Conservation (phyloP, 2,329 filamentous ascomycete genomes). For the Ceratocystis albifundus region DNA sequence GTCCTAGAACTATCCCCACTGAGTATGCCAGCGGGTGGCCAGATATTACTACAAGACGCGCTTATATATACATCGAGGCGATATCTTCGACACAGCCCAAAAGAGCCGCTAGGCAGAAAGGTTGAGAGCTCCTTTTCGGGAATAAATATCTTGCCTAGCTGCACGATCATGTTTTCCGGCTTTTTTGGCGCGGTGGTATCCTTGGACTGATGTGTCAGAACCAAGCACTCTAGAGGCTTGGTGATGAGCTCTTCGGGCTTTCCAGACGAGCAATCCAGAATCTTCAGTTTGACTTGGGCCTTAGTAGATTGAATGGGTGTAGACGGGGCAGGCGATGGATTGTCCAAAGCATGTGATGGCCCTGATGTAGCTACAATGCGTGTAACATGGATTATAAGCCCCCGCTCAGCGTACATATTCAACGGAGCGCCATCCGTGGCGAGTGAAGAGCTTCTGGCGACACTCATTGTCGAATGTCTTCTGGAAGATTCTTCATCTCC, state of each 20-base stretch:
- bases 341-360: not conserved
- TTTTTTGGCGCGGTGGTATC: not conserved
- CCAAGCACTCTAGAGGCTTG: conserved; percentile 1
- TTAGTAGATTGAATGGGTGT: not conserved
- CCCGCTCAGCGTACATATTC: not conserved
- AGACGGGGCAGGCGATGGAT: not conserved
- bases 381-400: not conserved
- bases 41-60: conserved; percentile 38
- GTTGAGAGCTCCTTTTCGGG: conserved; percentile 42
- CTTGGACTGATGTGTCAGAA: not conserved
- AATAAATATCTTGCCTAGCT: conserved; percentile 34
- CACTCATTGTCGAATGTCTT: too few relatives aligned
- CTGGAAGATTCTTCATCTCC: not conserved
- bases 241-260: conserved; percentile 4
- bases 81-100: conserved; percentile 41
- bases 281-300: conserved; percentile 11
- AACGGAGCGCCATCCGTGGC: not conserved
- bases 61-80: conserved; percentile 42
- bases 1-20: not conserved
- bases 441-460: not conserved
- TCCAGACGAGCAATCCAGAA: conserved; percentile 13
- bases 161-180: not conserved
- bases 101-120: conserved; percentile 37
- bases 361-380: not conserved
- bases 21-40: conserved; percentile 40